phyloP scores from a whole-genome alignment of 164 flowering plant genomes.

The Santalum album region DNA sequence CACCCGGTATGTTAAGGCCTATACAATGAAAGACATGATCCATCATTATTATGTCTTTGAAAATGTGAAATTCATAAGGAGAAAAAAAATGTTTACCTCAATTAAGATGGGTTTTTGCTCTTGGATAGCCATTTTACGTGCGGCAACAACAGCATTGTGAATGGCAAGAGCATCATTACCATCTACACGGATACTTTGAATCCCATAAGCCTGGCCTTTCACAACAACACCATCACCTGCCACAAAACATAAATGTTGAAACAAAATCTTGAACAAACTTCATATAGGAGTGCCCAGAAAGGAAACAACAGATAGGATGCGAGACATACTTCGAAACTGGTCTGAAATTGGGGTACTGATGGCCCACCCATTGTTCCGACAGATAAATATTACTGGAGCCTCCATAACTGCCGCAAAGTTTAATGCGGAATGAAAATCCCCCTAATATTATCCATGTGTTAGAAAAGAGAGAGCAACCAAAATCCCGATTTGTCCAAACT shows the following conservation, averaged over 20 bases:
- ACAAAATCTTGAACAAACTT: background rate
- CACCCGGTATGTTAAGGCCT: slow-evolving; percentile 5
- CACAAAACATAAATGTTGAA: background rate
- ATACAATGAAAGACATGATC: background rate
- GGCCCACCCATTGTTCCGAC: slow-evolving; percentile 9
- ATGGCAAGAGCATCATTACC: slow-evolving; percentile 6
- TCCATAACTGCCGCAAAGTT: slow-evolving; percentile 6
- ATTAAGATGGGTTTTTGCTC: slow-evolving; percentile 3
- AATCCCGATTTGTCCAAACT: background rate
- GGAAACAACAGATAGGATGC: background rate
- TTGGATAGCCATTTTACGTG: background rate
- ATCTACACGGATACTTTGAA: slow-evolving; percentile 5
- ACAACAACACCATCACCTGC: slow-evolving; percentile 6
- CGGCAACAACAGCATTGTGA: slow-evolving; percentile 1
- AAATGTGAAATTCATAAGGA: background rate
- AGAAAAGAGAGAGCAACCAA: background rate
- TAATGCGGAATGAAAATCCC: slow-evolving; percentile 5
- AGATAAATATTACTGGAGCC: slow-evolving; percentile 2
- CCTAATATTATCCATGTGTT: background rate
- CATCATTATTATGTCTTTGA: background rate
- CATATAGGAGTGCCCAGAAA: background rate
- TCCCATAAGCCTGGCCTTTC: slow-evolving; percentile 3
- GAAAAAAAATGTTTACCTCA: background rate
- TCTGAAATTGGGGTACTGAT: slow-evolving; percentile 1
- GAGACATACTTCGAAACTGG: background rate